Evolutionary conservation across 164 flowering plant species (phyloP).

Genomic region (Umbellularia californica): DNA sequence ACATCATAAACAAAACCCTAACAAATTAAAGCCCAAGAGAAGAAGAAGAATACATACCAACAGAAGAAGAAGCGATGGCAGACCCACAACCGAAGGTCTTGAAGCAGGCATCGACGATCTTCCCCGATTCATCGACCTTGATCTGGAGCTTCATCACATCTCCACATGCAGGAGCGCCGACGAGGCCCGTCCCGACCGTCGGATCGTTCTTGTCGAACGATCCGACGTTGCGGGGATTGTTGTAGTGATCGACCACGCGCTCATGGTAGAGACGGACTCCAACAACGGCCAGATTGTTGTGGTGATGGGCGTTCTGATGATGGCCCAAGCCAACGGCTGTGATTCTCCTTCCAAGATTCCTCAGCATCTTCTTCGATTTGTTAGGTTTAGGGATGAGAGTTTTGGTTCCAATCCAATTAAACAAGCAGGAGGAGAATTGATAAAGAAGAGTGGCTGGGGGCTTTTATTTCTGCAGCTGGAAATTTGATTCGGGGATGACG

Average conservation of each 20-base stretch:
- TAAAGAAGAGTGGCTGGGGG: too few relatives aligned
- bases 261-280: slow-evolving; percentile 72
- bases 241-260: slow-evolving; percentile 92
- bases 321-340: too few relatives aligned
- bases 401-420: too few relatives aligned
- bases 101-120: slow-evolving; percentile 87
- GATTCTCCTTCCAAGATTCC: too few relatives aligned
- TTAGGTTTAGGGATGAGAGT: too few relatives aligned
- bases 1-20: too few relatives aligned
- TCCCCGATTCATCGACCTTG: slow-evolving; percentile 65
- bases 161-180: slow-evolving; percentile 99
- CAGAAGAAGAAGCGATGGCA: slow-evolving; percentile 66
- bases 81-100: slow-evolving; percentile 88
- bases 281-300: not conserved
- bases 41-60: slow-evolving; percentile 34
- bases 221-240: slow-evolving; percentile 94
- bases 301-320: too few relatives aligned
- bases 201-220: slow-evolving; percentile 95
- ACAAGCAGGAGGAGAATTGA: too few relatives aligned
- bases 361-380: too few relatives aligned
- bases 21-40: too few relatives aligned
- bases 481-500: too few relatives aligned
- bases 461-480: too few relatives aligned
- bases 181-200: slow-evolving; percentile 86
- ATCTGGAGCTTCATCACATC: slow-evolving; percentile 99